Evolutionary conservation across 768 basidiomycete species (phyloP).

Genomic region (Kwoniella shandongensis): DNA sequence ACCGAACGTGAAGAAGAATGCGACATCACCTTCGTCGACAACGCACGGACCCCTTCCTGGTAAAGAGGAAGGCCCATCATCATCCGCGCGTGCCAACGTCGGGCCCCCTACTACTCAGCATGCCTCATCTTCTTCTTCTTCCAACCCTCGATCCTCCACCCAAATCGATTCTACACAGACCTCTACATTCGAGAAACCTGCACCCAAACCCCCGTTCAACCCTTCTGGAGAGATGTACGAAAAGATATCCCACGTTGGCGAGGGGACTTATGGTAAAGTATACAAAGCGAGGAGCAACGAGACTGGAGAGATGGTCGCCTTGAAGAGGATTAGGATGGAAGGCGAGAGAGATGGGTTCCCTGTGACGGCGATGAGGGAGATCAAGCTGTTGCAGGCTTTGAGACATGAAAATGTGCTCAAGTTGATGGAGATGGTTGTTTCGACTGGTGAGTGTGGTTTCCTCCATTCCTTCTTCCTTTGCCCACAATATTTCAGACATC

Average conservation of each 20-base stretch:
- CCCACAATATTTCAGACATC: no score
- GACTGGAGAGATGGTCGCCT: constrained; percentile 74
- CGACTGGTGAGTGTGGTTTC: constrained; percentile 66
- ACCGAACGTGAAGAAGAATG: not conserved
- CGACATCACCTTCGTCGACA: no score
- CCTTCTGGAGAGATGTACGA: constrained; percentile 59
- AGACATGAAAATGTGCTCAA: constrained; percentile 85
- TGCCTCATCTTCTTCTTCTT: not conserved
- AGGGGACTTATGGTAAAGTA: constrained; percentile 98
- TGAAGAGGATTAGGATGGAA: constrained; percentile 98
- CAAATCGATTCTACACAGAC: not conserved
- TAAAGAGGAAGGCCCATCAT: no score
- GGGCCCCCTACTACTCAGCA: not conserved
- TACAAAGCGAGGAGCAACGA: constrained; percentile 87
- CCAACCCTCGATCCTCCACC: not conserved
- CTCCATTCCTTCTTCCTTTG: not conserved
- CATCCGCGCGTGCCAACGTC: no score
- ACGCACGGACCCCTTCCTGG: no score
- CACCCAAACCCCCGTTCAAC: not conserved
- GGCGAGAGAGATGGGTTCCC: constrained; percentile 96
- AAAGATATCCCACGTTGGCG: constrained; percentile 90
- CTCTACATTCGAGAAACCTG: not conserved
- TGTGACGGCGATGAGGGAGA: constrained; percentile 97
- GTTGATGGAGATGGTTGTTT: constrained; percentile 98
- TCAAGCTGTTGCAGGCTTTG: constrained; percentile 90